These are phyloP conservation scores for Datisca glomerata DNA, from an alignment of 306 rosid genomes.

Conservation along the genomic window DNA sequence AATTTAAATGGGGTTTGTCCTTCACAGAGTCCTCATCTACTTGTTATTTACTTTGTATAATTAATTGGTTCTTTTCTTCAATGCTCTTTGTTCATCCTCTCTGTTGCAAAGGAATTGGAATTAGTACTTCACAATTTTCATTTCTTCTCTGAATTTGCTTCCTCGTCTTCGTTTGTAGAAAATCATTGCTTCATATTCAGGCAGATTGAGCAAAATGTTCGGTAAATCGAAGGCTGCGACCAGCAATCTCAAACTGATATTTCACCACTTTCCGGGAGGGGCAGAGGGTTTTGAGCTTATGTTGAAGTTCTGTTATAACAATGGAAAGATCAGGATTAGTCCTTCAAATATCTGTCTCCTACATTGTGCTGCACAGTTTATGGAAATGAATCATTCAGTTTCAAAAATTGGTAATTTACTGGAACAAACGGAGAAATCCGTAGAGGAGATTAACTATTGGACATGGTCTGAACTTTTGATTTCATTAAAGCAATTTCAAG, in stretches of 20 bases:
- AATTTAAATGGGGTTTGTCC: too few relatives aligned
- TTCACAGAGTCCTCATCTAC: too few relatives aligned
- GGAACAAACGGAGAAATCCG: slow-evolving; percentile 47
- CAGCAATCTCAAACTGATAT: slow-evolving; percentile 53
- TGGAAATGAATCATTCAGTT: slow-evolving; percentile 69
- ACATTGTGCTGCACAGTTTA: slow-evolving; percentile 55
- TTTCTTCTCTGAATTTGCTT: slow-evolving; percentile 7
- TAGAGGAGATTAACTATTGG: slow-evolving; percentile 65
- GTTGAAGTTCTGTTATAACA: slow-evolving; percentile 61
- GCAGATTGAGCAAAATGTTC: slow-evolving; percentile 54
- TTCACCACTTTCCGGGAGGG: slow-evolving; percentile 94
- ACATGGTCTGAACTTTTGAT: slow-evolving; percentile 69
- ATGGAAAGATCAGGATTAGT: slow-evolving; percentile 34
- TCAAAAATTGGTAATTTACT: slow-evolving; percentile 29
- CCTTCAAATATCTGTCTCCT: slow-evolving; percentile 51
- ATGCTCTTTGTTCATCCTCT: too few relatives aligned
- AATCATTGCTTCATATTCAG: slow-evolving; percentile 44
- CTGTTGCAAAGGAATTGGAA: too few relatives aligned
- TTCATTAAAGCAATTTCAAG: slow-evolving; percentile 53
- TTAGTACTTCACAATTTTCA: too few relatives aligned
- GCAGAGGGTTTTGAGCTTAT: slow-evolving; percentile 78
- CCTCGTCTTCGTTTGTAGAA: slow-evolving; percentile 30
- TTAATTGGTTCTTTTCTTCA: too few relatives aligned
- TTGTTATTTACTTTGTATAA: too few relatives aligned
- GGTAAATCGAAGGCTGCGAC: slow-evolving; percentile 42